Percentiles rank a stretch among this genome's conserved stretches.
Evolutionary conservation across 495 filamentous ascomycete species (phyloP).

Genomic region (Wilcoxina mikolae): DNA sequence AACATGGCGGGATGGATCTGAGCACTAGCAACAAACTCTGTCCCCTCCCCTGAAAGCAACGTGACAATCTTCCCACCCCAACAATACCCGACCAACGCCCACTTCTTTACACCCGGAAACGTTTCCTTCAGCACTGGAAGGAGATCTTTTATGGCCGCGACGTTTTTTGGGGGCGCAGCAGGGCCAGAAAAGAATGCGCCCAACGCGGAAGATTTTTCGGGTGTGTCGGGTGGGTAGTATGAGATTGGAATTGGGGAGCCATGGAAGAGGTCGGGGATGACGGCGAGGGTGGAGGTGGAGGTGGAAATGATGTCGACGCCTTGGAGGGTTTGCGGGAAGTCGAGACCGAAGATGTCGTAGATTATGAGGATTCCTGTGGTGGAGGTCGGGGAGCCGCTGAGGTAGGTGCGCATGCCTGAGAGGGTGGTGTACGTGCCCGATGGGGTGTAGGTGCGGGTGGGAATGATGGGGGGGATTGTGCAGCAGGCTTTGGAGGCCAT

Average conservation of each 20-base stretch:
- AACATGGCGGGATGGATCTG: constrained; percentile 81
- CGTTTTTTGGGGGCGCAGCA: constrained; percentile 47
- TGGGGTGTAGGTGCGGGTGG: constrained; percentile 41
- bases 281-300: constrained; percentile 42
- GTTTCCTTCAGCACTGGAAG: constrained; percentile 37
- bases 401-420: constrained; percentile 54
- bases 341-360: constrained; percentile 59
- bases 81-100: constrained; percentile 86
- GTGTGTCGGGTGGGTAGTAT: constrained; percentile 60
- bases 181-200: constrained; percentile 60
- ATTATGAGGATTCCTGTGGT: constrained; percentile 46
- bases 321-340: constrained; percentile 50
- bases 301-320: constrained; percentile 56
- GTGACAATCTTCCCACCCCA: constrained; percentile 77
- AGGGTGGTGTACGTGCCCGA: constrained; percentile 52
- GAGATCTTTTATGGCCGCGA: constrained; percentile 48
- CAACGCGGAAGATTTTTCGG: constrained; percentile 64
- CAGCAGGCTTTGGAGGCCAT: constrained; percentile 49
- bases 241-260: constrained; percentile 40
- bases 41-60: constrained; percentile 44
- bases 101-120: constrained; percentile 50
- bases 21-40: constrained; percentile 52
- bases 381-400: constrained; percentile 44
- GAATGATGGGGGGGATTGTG: constrained; percentile 53
- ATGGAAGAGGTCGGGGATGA: constrained; percentile 57